Base-by-base conservation (phyloP, 169 alveolate genomes). In the Blepharisma undulans region DNA sequence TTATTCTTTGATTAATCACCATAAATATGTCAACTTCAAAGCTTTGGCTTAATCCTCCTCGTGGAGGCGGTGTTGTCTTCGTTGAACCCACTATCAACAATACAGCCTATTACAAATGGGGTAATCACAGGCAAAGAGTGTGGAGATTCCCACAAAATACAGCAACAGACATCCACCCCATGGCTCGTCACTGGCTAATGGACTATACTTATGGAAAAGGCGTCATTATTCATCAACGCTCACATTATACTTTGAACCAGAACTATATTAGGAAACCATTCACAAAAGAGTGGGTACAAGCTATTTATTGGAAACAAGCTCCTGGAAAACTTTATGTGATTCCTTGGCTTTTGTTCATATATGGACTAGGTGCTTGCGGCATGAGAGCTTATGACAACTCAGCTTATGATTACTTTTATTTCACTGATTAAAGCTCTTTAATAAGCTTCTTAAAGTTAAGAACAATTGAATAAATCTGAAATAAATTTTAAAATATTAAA, bases 361-460 rank as follows among this genome's bases (percentile, higher is more conserved):
- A 76, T 25, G 85, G 92, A 34, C 16, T 22, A 22, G 85, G 85
- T 74, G n/a, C 59, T 34, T 36, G 78, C 6, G 27, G 78, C 14
- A 88, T 88, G 90, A 92, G 96, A 76, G 91, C 92, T 60, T 94
- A 90, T 76, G 96, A 94, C 92, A 94, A 94, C 95, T 87, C 94
- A 84, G 96, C 96, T 76, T 94, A 94, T 88, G 96, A 94, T 72
- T 94, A 92, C 87, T 94, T 90, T 92, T 94, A 94, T 81, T 94
- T 94, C 96, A 76, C 94, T 32, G 96, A 94, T 87, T 94, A 92
- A 89, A 48, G 66, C 66, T 48, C 66, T 48, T 48, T 48, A 48
- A 48, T 48, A 48, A 48, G 16, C 10, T 48, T 48, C 66, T 48
- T 48, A 48, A 48, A 48, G 66, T 48, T 48, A 48, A 48, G 66